Base-by-base conservation (phyloP, 495 filamentous ascomycete genomes). In the Hypomontagnella monticulosa region DNA sequence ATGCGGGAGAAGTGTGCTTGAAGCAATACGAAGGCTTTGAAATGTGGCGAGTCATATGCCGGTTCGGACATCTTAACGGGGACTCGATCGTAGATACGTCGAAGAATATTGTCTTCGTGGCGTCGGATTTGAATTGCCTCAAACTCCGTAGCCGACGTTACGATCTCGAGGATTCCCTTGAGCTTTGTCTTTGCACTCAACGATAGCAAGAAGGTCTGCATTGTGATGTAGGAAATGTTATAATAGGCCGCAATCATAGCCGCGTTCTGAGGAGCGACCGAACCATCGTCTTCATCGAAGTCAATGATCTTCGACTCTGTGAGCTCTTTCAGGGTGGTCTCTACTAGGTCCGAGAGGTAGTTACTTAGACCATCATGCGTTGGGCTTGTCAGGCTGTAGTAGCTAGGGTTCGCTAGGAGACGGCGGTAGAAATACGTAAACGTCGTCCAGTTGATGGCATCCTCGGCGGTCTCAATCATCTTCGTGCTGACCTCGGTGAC, bases 151-250 rank as follows among this genome's bases (percentile, higher is more conserved):
- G 95, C 96, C 15, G 95, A 96, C 0, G 95, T 97, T 67, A 98
- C 89, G 67, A 99, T 98, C 74, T 99, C 95, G 49, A 99, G 79
- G 32, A 99, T 95, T 38, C 91, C 91, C 82, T 97, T 98, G 57
- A 98, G 85, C 79, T 96, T 97, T 3, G 92, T 97, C 57, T 89
- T 90, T 40, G 85, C 87, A 1, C 84, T 92, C 27, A 99, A 81
- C 18, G 96, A 98, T n/a, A 98, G 83, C n/a, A 98, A 81, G 84
- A 98, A 96, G 4, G 96, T 99, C 78, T 99, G 93, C 95, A 98
- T 98, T 18, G 95, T 99, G 76, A 97, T 90, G 79, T 97, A 97
- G 14, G 96, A 98, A 63, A 99, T 97, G 75, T 97, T 97, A 84
- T 98, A 99, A 80, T 98, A 98, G 2, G 95, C 93, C 5, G 92